Evolutionary conservation across 352 stramenopile genomes (phyloP).

Genomic region (Blastocystis sp.): DNA sequence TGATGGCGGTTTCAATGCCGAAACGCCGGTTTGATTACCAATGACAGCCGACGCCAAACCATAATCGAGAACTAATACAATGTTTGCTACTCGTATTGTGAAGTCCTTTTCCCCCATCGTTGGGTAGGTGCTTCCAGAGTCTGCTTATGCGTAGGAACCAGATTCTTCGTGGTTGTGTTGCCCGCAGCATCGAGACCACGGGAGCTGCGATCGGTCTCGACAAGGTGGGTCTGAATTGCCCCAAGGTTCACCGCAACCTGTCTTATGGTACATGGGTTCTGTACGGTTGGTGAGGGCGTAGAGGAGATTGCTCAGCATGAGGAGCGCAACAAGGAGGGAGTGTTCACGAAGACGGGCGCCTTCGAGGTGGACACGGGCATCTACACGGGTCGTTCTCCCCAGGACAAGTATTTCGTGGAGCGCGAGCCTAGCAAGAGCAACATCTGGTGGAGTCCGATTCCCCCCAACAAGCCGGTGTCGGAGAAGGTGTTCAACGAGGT

Average conservation of each 20-base stretch:
- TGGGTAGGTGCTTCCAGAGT: background rate
- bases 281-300: background rate
- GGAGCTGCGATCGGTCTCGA: constrained; percentile 51
- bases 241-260: constrained; percentile 84
- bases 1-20: too few relatives aligned
- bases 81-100: constrained; percentile 11
- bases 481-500: constrained; percentile 85
- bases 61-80: background rate
- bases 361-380: constrained; percentile 93
- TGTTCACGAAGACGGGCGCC: constrained; percentile 76
- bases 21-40: background rate
- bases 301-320: constrained; percentile 85
- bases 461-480: constrained; percentile 77
- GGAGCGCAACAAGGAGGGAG: constrained; percentile 80
- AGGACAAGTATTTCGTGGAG: constrained; percentile 94
- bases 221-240: constrained; percentile 54
- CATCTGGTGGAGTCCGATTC: constrained; percentile 87
- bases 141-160: background rate
- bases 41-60: background rate
- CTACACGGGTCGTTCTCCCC: constrained; percentile 90
- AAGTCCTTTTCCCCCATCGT: background rate
- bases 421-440: constrained; percentile 78
- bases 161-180: background rate
- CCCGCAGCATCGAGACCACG: constrained; percentile 48
- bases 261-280: constrained; percentile 66